Evolutionary conservation across 2,329 filamentous ascomycete species (phyloP), one percentile per base, ranked within the genome.

Genomic region (Talaromyces sp.): DNA sequence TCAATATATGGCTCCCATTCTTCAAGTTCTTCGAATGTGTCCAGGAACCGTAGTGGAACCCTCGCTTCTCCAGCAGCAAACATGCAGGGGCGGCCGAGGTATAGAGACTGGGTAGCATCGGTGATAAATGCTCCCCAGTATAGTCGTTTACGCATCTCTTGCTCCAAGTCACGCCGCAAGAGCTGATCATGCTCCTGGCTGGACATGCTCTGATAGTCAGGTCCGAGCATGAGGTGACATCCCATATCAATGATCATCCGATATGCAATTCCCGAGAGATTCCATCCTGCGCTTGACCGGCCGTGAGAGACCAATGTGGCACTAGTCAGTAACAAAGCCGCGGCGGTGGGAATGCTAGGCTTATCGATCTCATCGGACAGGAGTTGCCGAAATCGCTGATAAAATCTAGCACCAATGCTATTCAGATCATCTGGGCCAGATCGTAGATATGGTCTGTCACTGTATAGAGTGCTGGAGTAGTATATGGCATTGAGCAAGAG

Each of bases 221-320:
- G 52, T 5, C 44, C 32, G 54, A 55, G 22, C 32, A 57, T 59
- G 55, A 77, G 58, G 63, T 77, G 75, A 17, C 70, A 74, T 2
- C 75, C 75, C 22, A 77, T 60, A 57, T 77, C 74, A 8, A 75
- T 72, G 9, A 77, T 70, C 74, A 77, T 77, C n/a, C 73, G 72
- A 63, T 75, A 75, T 7, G 73, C 75, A 2, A 69, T 75, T 11
- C 74, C 75, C 8, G 69, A 75, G 13, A 75, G 55, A 61, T 66
- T 71, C 75, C 75, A 77, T 1, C 70, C 73, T 25, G 73, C 74
- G 53, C 72, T 76, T 1, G 68, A 67, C n/a, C 67, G 69, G 1
- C 73, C 74, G 17, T 75, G 70, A 3, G 72, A 70, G 8, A 75
- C 69, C 2, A 75, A 66, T 1, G 69, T 69, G 10, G 73, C 70